Evolutionary conservation across 768 basidiomycete species (phyloP), one percentile per base, ranked within the genome.

Genomic region (Nidula microcarpa): DNA sequence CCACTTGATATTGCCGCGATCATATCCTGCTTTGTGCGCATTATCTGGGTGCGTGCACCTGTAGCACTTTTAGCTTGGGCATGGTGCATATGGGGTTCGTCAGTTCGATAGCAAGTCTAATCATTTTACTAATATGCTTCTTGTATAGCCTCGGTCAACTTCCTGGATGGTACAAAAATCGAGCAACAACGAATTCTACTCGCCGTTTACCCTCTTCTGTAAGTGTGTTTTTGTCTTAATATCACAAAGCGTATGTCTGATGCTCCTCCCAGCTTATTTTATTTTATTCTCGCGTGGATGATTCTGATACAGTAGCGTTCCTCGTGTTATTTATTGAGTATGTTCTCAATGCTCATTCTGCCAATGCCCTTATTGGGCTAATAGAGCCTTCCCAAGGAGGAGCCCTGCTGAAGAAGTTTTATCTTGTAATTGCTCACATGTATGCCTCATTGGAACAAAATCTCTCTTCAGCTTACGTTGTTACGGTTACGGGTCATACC

Each of bases 201-300:
- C 34, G 95, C 95, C 17, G 94, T 98, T 63, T 98, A 97, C 72
- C 96, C 96, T n/a, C 76, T 97, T 39, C 73, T 94, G 91, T 92
- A 57, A 72, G 90, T 76, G 41, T 39, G 35, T 32, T 51, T 41
- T 48, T 55, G 32, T 36, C 11, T 44, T 23, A 23, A 23, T 23
- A 4, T 23, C 4, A 23, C 23, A 23, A 23, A 23, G 39, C 39
- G 16, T 16, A 41, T 41, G 39, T 11, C 16, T 41, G 13, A 41
- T 41, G 39, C 39, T 11, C 11, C 16, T 41, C 2, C 16, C 59
- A 92, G 91, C 43, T 74, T 97, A 33, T 96, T 97, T 68, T 97
- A 95, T 66, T 95, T 95, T 70, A 85, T 96, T 59, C 73, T 97
- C 39, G 91, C 93, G 3, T 96, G 94, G 94, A 96, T 96, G 94